Base-by-base conservation (phyloP, 2,329 filamentous ascomycete species). In the Cladophialophora yegresii region DNA sequence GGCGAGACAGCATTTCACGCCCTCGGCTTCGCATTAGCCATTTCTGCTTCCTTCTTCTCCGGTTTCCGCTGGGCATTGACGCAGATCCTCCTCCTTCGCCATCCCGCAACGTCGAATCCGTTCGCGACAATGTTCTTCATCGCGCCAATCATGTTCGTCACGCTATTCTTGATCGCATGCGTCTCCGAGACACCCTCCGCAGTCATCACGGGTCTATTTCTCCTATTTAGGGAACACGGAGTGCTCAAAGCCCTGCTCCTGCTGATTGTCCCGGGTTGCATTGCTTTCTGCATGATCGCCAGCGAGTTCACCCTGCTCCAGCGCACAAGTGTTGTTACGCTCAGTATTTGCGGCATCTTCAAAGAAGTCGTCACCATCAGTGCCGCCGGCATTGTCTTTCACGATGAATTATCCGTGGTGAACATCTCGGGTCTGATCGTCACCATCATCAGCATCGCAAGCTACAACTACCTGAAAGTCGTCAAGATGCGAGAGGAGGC, bases 51-150 rank as follows among this genome's bases (percentile, higher is more conserved):
- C 58, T 95, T 96, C 79, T 96, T 96, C 75, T 96, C 92, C 1
- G 95, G 95, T 61, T 96, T 99, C 80, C 89, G 95, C 72, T 99
- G 95, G 95, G 91, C 87, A n/a, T 81, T 99, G n/a, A 98, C 95
- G 0, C 95, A 99, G 75, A 96, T 99, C 65, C 86, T 99, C 3
- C 86, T 99, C 6, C 86, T 98, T 30, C 89, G 93, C 71, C 96
- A 97, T 77, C 92, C 93, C 1, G 93, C 95, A 22, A 99, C 95
- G 0, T 91, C 91, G 51, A 99, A 99, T 73, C 95, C 95, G 0
- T 98, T 99, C 77, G 93, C 92, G 13, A 96, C 91, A 71, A 96
- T 99, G 70, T 97, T 98, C 80, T 97, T 93, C 78, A 86, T 99
- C n/a, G 93, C 93, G 0, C 95, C 95, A 1, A 86, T 97, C 78